Conservation (phyloP, 2,329 filamentous ascomycete species). For the Colletotrichum noveboracense region DNA sequence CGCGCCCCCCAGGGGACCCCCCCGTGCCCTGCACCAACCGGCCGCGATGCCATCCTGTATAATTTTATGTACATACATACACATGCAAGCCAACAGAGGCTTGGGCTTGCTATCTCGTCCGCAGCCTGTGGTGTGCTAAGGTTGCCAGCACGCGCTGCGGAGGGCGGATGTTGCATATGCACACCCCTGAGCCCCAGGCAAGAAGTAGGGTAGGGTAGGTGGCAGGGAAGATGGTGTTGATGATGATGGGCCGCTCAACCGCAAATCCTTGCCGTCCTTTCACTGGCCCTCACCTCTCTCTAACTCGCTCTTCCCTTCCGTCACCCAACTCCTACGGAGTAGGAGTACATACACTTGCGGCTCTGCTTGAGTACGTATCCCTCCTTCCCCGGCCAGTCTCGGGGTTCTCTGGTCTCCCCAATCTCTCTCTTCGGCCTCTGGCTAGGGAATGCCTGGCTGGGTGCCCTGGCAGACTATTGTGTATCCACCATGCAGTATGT, state of each 20-base stretch:
- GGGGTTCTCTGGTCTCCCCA: neutral
- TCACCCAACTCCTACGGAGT: neutral
- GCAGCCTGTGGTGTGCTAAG: neutral
- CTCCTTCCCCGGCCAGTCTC: neutral
- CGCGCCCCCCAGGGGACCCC: neutral
- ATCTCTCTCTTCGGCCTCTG: neutral
- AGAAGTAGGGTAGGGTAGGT: neutral
- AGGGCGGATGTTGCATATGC: neutral
- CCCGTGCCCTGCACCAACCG: neutral
- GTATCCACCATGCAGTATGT: neutral
- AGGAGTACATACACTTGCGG: neutral
- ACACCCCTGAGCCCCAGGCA: neutral
- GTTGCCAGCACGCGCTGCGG: neutral
- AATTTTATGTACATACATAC: neutral
- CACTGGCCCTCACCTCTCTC: neutral
- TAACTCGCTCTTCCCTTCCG: neutral
- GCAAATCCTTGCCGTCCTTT: slow-evolving; percentile 14
- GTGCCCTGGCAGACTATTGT: neutral
- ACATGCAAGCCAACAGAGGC: slow-evolving; percentile 5
- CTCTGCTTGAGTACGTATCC: slow-evolving; percentile 12
- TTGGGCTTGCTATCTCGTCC: neutral
- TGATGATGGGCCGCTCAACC: neutral
- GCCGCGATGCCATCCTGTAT: neutral
- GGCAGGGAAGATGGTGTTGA: neutral
- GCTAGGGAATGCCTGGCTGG: neutral